Conservation (phyloP, 2,329 filamentous ascomycete species). For the Phaeosphaeriaceae sp. region DNA sequence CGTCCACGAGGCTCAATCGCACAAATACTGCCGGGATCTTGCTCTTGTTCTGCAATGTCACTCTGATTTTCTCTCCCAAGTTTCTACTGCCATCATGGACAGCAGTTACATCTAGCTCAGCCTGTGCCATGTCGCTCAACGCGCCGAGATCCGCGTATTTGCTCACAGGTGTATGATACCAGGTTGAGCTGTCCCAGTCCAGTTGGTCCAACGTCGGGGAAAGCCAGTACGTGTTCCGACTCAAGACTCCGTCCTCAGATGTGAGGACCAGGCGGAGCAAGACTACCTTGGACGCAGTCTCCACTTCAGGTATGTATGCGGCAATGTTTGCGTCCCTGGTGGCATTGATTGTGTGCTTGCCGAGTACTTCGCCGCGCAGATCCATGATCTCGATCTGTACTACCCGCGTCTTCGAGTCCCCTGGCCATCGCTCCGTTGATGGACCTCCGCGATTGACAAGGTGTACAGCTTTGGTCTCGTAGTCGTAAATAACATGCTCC, state of each 20-base stretch:
- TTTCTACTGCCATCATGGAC: neutral
- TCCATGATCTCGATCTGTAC: conserved; percentile 61
- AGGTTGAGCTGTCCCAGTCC: conserved; percentile 64
- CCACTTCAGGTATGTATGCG: conserved; percentile 35
- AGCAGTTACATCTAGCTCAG: conserved; percentile 7
- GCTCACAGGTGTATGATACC: conserved; percentile 66
- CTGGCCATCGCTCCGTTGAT: conserved; percentile 32
- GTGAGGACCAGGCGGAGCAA: conserved; percentile 61
- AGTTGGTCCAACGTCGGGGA: conserved; percentile 56
- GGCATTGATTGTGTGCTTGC: conserved; percentile 30
- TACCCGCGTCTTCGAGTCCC: conserved; percentile 38
- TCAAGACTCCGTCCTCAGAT: conserved; percentile 50
- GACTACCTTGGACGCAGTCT: conserved; percentile 51
- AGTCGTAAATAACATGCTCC: conserved; percentile 66
- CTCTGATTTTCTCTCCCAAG: conserved; percentile 23
- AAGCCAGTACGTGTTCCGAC: conserved; percentile 69
- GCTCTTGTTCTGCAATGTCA: conserved; percentile 61
- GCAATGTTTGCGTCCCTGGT: conserved; percentile 56
- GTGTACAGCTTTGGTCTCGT: conserved; percentile 54
- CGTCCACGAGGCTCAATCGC: conserved; percentile 58
- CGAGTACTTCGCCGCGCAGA: conserved; percentile 54
- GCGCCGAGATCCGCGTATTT: conserved; percentile 58
- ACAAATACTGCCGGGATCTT: conserved; percentile 65
- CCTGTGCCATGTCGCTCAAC: conserved; percentile 42
- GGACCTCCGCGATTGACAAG: conserved; percentile 63